Evolutionary conservation across 371 early-diverging fungal genomes (phyloP).

Genomic region (Apophysomyces elegans): DNA sequence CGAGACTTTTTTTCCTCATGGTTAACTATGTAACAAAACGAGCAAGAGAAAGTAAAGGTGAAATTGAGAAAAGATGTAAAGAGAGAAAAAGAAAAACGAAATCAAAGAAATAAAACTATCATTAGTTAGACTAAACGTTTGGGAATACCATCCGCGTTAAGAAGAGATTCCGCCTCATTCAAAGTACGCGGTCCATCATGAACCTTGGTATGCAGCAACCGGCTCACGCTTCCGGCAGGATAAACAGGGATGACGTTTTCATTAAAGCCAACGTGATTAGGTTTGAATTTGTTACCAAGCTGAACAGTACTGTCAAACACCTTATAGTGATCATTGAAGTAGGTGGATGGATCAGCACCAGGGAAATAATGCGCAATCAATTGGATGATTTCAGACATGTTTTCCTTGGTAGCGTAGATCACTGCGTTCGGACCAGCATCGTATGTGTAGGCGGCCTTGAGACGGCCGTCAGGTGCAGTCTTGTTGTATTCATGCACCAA

Average conservation of each 20-base stretch:
- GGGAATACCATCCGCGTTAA: conserved; percentile 62
- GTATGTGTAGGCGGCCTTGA: conserved; percentile 84
- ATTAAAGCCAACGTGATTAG: conserved; percentile 51
- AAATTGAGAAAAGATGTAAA: no score
- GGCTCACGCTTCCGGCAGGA: conserved; percentile 76
- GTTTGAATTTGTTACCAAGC: conserved; percentile 49
- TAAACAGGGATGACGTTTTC: conserved; percentile 67
- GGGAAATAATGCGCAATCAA: conserved; percentile 90
- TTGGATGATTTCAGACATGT: conserved; percentile 84
- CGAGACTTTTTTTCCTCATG: no score
- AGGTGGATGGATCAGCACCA: conserved; percentile 38
- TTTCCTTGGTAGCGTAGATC: conserved; percentile 82
- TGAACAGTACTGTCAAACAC: conserved; percentile 36
- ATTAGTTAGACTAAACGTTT: conserved; percentile 37
- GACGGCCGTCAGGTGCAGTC: conserved; percentile 57
- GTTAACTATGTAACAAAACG: no score
- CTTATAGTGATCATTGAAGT: conserved; percentile 70
- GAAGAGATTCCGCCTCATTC: conserved; percentile 58
- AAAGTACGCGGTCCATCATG: conserved; percentile 94
- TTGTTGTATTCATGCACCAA: conserved; percentile 88
- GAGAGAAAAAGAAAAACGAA: background rate
- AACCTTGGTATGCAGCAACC: conserved; percentile 88
- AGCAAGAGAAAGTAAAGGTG: no score
- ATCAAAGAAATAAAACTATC: background rate
- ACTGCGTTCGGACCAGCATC: conserved; percentile 99